Evolutionary conservation across 768 basidiomycete genomes (phyloP).

Genomic region (Tricholoma bakamatsutake): DNA sequence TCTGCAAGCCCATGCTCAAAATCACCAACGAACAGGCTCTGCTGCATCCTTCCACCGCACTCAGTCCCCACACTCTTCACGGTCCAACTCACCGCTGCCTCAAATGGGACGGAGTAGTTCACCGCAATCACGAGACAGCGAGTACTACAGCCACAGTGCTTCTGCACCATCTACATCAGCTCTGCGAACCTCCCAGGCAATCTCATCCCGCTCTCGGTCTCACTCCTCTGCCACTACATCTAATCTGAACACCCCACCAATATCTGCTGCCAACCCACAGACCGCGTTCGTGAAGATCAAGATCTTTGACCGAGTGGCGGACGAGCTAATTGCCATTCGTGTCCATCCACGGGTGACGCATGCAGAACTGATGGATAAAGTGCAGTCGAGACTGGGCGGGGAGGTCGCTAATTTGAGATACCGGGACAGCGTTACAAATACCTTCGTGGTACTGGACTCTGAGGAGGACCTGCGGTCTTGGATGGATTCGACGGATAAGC

Average conservation of each 20-base stretch:
- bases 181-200: conserved; percentile 46
- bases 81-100: conserved; percentile 33
- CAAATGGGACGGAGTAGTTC: conserved; percentile 27
- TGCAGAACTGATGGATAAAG: conserved; percentile 85
- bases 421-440: conserved; percentile 64
- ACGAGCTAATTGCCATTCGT: conserved; percentile 95
- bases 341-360: conserved; percentile 91
- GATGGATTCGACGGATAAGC: conserved; percentile 76
- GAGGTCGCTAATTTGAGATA: conserved; percentile 67
- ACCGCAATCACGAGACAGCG: conserved; percentile 23
- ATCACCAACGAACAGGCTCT: conserved; percentile 48
- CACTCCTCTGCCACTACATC: conserved; percentile 42
- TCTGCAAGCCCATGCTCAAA: conserved; percentile 37
- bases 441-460: conserved; percentile 54
- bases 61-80: conserved; percentile 35
- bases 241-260: conserved; percentile 62
- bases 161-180: conserved; percentile 44
- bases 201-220: conserved; percentile 50
- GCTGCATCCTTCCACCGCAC: conserved; percentile 38
- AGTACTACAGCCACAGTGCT: conserved; percentile 22
- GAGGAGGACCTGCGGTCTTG: conserved; percentile 65
- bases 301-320: conserved; percentile 88
- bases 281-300: conserved; percentile 97
- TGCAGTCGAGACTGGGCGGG: conserved; percentile 77
- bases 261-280: conserved; percentile 73